Evolutionary conservation across 352 stramenopile species (phyloP), one percentile per base, ranked within the genome.

Genomic region (Pythium biforme): DNA sequence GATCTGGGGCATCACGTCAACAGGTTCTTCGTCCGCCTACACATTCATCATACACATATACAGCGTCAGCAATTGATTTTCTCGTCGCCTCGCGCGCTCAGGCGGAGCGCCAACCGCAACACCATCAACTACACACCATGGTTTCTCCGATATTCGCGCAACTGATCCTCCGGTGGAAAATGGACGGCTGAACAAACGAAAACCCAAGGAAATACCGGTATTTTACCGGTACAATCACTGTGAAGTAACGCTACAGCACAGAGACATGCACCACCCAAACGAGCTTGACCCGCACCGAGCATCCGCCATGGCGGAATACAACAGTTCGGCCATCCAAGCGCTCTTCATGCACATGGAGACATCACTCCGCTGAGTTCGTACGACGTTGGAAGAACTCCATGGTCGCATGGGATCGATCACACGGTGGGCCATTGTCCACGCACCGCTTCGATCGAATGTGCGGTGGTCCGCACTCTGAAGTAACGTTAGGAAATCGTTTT

Each of bases 1-100:
- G 70, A 98, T 96, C 64, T 84, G 75, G 41, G 94, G 92, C 79
- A 97, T 95, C 66, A 90, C 86, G 81, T 98, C 91, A 68, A 98
- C 92, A 66, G 88, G 80, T 74, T 98, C 93, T 87, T 96, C 86
- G 67, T 75, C 77, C 67, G 77, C 78, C 82, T 89, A 56, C 37
- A 14, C 8, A n/a, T 43, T 7, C 9, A 61, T 29, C 52, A 62
- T 34, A 55, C 37, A 62, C 25, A 5, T n/a, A 60, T 20, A 62
- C 17, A 57, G 1, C 7, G 31, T 50, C 19, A 31, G 29, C 10
- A 3, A 40, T 17, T 14, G n/a, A 25, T 10, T 1, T 9, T 27
- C 4, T 11, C 6, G 7, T 4, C 29, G 11, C 7, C 49, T 46
- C 31, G 2, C 23, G 14, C 26, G 27, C 47, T 19, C 15, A n/a